These are phyloP conservation scores for Artemisia annua DNA, from an alignment of 129 eudicot species.

Conservation along the genomic window DNA sequence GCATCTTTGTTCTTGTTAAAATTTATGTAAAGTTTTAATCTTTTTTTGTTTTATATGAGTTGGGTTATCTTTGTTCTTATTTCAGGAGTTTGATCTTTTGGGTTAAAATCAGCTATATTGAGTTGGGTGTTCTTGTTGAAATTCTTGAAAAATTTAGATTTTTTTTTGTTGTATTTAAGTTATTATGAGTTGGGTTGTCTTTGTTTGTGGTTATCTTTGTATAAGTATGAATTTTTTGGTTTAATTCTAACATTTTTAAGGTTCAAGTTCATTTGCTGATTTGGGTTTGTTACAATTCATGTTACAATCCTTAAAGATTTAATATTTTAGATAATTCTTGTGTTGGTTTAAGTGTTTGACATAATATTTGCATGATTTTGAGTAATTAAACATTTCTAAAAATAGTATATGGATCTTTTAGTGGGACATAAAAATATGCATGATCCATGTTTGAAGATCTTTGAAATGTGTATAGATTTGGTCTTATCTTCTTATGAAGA, in stretches of 20 bases:
- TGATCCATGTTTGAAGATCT: conserved; percentile 4
- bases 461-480: conserved; percentile 1
- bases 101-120: neutral
- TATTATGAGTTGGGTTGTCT: neutral
- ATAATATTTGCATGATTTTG: neutral
- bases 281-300: neutral
- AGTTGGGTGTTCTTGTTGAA: neutral
- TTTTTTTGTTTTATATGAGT: no score
- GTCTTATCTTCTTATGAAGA: neutral
- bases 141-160: no score
- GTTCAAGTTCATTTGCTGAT: neutral
- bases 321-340: neutral
- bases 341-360: neutral
- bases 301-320: neutral
- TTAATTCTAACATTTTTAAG: conserved; percentile 1
- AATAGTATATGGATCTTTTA: neutral
- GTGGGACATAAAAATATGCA: neutral
- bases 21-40: no score
- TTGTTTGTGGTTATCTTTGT: no score
- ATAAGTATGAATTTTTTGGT: no score
- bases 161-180: neutral
- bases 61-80: no score
- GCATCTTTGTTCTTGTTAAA: no score
- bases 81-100: no score
- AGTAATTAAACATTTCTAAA: neutral